Percentiles rank a stretch among this genome's conserved stretches.
Conservation (phyloP, 768 basidiomycete genomes). For the Auricularia heimuer region DNA sequence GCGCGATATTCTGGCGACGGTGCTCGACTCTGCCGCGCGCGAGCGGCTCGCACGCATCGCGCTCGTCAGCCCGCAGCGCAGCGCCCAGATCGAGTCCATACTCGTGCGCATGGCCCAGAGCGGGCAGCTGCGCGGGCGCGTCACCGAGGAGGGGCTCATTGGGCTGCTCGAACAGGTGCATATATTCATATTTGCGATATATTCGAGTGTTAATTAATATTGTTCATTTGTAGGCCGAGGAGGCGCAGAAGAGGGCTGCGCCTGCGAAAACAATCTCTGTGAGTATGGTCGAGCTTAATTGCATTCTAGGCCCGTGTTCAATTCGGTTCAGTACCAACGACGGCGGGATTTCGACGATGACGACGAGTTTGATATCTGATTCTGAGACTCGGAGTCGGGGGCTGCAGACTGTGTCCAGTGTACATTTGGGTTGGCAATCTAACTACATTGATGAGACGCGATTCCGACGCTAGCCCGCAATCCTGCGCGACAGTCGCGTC, state of each 20-base stretch:
- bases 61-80: conserved; percentile 74
- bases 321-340: conserved; percentile 43
- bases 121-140: conserved; percentile 67
- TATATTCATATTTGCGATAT: background rate
- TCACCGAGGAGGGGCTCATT: conserved; percentile 75
- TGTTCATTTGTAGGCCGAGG: conserved; percentile 37
- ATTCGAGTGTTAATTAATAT: conserved; percentile 18
- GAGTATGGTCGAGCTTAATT: conserved; percentile 9
- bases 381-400: background rate
- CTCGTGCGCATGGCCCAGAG: conserved; percentile 75
- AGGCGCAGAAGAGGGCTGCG: conserved; percentile 32
- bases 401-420: background rate
- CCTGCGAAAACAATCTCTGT: conserved; percentile 34
- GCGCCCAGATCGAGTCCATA: conserved; percentile 69
- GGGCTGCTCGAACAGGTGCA: conserved; percentile 74
- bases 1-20: conserved; percentile 64
- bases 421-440: too few species aligned
- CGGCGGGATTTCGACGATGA: conserved; percentile 53
- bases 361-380: conserved; percentile 36
- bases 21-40: conserved; percentile 67
- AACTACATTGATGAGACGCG: too few species aligned
- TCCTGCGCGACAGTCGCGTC: too few species aligned
- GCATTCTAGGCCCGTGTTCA: conserved; percentile 1
- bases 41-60: conserved; percentile 81
- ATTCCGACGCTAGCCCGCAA: too few species aligned